Evolutionary conservation across 2,329 filamentous ascomycete species (phyloP).

Genomic region (Epichloe elymi): DNA sequence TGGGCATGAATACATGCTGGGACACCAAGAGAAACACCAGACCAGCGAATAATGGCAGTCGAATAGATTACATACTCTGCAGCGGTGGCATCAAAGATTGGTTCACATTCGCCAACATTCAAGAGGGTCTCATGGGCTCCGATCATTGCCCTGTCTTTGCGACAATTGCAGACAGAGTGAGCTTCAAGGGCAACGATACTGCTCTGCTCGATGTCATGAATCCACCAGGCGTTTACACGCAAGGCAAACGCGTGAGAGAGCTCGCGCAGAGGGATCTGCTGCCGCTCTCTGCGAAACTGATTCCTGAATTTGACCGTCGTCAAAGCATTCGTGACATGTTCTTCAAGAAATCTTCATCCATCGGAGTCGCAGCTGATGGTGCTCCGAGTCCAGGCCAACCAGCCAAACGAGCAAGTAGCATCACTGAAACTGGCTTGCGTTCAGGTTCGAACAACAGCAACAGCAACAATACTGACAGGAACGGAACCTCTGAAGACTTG

Average conservation of each 20-base stretch:
- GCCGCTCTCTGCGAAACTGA: constrained; percentile 65
- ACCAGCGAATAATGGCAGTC: constrained; percentile 83
- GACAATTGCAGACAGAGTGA: constrained; percentile 51
- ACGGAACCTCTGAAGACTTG: not conserved
- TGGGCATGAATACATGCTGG: constrained; percentile 96
- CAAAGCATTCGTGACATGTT: constrained; percentile 93
- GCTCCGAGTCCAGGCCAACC: not conserved
- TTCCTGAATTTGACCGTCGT: constrained; percentile 78
- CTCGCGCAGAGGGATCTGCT: constrained; percentile 56
- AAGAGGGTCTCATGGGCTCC: constrained; percentile 86
- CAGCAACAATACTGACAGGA: not conserved
- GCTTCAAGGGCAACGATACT: constrained; percentile 31
- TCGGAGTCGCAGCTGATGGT: not conserved
- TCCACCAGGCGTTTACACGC: constrained; percentile 54
- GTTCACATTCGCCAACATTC: constrained; percentile 73
- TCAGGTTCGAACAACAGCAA: not conserved
- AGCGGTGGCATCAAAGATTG: constrained; percentile 66
- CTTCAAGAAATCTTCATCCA: constrained; percentile 20
- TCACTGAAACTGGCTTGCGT: not conserved
- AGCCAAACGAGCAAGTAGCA: not conserved
- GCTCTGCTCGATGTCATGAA: constrained; percentile 66
- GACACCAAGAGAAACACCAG: constrained; percentile 89
- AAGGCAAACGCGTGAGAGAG: constrained; percentile 51
- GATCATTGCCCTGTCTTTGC: constrained; percentile 94
- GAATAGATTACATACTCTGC: constrained; percentile 90